Base-by-base conservation (phyloP, 331 rosid species). In the Quercus lobata region DNA sequence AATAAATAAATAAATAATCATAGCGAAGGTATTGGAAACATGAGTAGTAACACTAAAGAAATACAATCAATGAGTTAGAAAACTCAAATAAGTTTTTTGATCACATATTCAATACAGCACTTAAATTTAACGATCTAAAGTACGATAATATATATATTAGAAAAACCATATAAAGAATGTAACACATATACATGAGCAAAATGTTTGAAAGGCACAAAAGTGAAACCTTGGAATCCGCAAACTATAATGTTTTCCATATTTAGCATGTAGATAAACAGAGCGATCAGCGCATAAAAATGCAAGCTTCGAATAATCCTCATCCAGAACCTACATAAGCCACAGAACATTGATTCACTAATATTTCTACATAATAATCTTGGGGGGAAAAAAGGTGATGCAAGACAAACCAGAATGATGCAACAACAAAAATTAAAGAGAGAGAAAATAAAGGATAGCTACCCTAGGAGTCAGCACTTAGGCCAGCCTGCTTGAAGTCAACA, bases 251-350 rank as follows among this genome's bases (percentile, higher is more conserved):
- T 93, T 92, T 85, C 99, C 99, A 76, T 95, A 95, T 83, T 93
- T 95, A 11, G 99, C 99, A 81, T 95, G 99, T 9, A 95, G 85
- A 83, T 15, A 65, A 79, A 95, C 81, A 49, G 93, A 89, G 49
- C 99, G 99, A 80, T 95, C 94, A 69, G 99, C 94, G 77, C 99
- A 95, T 69, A 95, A 83, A 83, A 93, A 93, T 55, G 99, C 99
- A 70, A 95, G 83, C 88, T 95, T 95, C 24, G 99, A 95, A 82
- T 95, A 95, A 87, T 95, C 99, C 76, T 91, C 97, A 15, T 76
- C 72, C 69, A 95, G 81, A 83, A 93, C 91, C 98, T 94, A 78
- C 71, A 80, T 34, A 58, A 66, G 54, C 72, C 78, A 80, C 41
- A 41, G 84, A 57, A 52, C 8, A 82, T 56, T 69, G 32, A 16